Base-by-base conservation (phyloP, 2,329 filamentous ascomycete genomes). In the Tothia fuscella region DNA sequence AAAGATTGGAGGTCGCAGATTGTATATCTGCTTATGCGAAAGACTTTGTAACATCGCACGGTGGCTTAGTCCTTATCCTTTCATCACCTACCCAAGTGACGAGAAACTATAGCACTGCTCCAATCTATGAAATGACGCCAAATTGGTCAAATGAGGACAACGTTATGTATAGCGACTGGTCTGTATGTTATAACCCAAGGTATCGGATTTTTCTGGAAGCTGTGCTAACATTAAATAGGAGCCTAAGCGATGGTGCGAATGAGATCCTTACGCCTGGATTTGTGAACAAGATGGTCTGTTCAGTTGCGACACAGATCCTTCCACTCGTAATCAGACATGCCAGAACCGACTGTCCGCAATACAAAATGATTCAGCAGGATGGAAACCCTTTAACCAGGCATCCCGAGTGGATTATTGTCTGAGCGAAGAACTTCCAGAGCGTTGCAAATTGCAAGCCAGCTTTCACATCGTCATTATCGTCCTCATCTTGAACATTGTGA, bases 381-480 rank as follows among this genome's bases (percentile, higher is more conserved):
- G 37, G 37, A 9, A 6, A 7, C 37, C 37, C 6, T 31, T 40
- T 6, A 25, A 25, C 6, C 10, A 28, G 7, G 16, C 10, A 7
- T n/a, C n/a, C n/a, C n/a, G n/a, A n/a, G 24, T 40, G 16, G 25
- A 40, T 7, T 17, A 40, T 20, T 40, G 37, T 17, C 7, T 40
- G 19, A 16, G 9, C 7, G 37, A 40, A 30, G 12, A 10, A 14
- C 7, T 40, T n/a, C 6, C 37, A 5, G 41, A 47, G 19, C 42
- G 42, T 20, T 56, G 53, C 45, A 48, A 47, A 13, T 17, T 53
- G 9, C 44, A 55, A 25, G 48, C 50, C 34, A 50, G 44, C 28
- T 3, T 47, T 5, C 21, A 26, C 4, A 46, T 55, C 14, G 44
- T 51, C 6, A 30, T 46, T 9, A 36, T 48, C 3, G 49, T 53